Evolutionary conservation across 768 basidiomycete genomes (phyloP).

Genomic region (Agaricus bisporus): DNA sequence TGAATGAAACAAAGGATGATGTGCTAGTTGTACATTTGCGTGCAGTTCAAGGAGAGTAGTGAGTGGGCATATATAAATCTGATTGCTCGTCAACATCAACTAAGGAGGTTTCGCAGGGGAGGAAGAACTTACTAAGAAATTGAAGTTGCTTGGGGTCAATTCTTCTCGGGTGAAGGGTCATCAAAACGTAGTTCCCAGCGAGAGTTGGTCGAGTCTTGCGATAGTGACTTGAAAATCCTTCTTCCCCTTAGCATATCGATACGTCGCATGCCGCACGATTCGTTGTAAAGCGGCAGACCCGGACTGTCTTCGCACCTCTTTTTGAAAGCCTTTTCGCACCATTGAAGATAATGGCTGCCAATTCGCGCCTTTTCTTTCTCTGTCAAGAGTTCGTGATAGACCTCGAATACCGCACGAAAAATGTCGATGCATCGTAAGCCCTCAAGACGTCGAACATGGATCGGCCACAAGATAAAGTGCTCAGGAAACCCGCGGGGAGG

Average conservation of each 20-base stretch:
- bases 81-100: neutral
- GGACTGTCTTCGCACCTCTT: constrained; percentile 40
- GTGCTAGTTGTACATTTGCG: constrained; percentile 1
- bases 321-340: constrained; percentile 37
- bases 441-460: constrained; percentile 34
- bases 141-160: neutral
- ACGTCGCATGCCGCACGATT: constrained; percentile 44
- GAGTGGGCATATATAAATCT: constrained; percentile 5
- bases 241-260: constrained; percentile 49
- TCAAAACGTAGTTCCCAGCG: constrained; percentile 12
- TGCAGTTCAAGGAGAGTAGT: constrained; percentile 1
- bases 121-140: constrained; percentile 7
- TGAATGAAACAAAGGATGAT: neutral
- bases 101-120: neutral
- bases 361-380: constrained; percentile 29
- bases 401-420: constrained; percentile 49
- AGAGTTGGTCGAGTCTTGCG: constrained; percentile 17
- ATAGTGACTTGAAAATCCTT: constrained; percentile 49
- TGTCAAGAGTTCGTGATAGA: constrained; percentile 39
- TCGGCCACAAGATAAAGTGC: constrained; percentile 30
- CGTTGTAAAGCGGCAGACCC: constrained; percentile 33
- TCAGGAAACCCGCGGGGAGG: constrained; percentile 21
- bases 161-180: neutral
- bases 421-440: constrained; percentile 53
- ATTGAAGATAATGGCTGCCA: constrained; percentile 24